phyloP scores from a whole-genome alignment of 176 grass and related monocot species.

The Aegilops umbellulata region DNA sequence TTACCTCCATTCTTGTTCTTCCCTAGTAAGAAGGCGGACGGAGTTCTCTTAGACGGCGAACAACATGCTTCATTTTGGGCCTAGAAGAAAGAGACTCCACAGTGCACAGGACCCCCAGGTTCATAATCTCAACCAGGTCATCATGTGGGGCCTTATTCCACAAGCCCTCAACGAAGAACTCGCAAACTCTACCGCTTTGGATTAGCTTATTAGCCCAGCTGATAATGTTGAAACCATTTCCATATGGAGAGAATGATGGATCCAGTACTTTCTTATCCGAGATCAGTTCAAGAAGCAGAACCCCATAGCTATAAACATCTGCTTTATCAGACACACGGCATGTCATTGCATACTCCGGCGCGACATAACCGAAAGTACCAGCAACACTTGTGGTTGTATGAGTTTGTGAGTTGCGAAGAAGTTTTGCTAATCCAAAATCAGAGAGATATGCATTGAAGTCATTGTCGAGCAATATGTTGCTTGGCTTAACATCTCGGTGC shows the following conservation, averaged over 20 bases:
- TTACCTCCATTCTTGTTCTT: slow-evolving; percentile 19
- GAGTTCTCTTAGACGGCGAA: slow-evolving; percentile 60
- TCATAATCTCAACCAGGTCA: slow-evolving; percentile 78
- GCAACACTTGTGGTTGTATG: slow-evolving; percentile 85
- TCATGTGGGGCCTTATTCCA: slow-evolving; percentile 82
- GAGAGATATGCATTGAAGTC: slow-evolving; percentile 77
- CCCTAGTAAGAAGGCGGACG: slow-evolving; percentile 54
- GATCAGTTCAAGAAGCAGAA: slow-evolving; percentile 76
- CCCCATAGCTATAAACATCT: slow-evolving; percentile 89
- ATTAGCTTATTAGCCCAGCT: slow-evolving; percentile 67
- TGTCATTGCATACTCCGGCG: slow-evolving; percentile 89
- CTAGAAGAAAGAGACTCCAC: slow-evolving; percentile 54
- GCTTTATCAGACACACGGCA: slow-evolving; percentile 91
- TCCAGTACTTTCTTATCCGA: slow-evolving; percentile 87
- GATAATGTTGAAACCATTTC: slow-evolving; percentile 88
- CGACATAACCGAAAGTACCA: slow-evolving; percentile 91
- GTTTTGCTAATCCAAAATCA: slow-evolving; percentile 82
- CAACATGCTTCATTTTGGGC: slow-evolving; percentile 87
- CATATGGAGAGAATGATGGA: slow-evolving; percentile 90
- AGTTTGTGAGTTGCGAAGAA: slow-evolving; percentile 80
- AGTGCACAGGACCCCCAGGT: slow-evolving; percentile 79
- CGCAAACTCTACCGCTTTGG: slow-evolving; percentile 55
- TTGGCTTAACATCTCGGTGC: slow-evolving; percentile 90
- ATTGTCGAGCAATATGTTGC: slow-evolving; percentile 83
- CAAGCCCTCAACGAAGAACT: slow-evolving; percentile 80